Conservation (phyloP, 257 asterid species). For the Petunia axillaris region DNA sequence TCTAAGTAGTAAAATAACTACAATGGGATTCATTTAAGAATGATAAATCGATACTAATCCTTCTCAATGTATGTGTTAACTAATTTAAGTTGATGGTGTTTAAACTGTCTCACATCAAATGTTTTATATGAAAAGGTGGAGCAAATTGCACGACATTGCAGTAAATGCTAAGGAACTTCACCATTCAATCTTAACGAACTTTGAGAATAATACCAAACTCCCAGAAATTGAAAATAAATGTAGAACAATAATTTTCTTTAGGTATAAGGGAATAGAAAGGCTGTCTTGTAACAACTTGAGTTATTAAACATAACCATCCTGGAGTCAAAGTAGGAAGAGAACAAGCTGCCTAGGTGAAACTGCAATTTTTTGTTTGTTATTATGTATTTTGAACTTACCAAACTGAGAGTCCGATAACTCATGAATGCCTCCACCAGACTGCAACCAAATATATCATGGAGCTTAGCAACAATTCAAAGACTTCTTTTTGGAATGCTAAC, state of each 20-base stretch:
- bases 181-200: background rate
- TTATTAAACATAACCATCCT: too few species aligned
- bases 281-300: too few species aligned
- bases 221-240: background rate
- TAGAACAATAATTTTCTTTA: too few species aligned
- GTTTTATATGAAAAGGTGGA: background rate
- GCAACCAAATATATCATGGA: conserved; percentile 43
- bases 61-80: background rate
- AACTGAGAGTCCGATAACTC: conserved; percentile 99
- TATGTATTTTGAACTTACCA: conserved; percentile 54
- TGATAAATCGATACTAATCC: background rate
- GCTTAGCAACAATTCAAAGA: conserved; percentile 19
- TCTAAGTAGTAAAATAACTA: too few species aligned
- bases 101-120: background rate
- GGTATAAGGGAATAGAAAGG: too few species aligned
- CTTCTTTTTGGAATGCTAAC: too few species aligned
- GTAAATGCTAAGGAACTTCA: background rate
- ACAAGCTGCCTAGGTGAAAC: too few species aligned
- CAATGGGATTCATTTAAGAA: too few species aligned
- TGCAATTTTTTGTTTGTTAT: too few species aligned
- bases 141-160: background rate
- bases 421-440: conserved; percentile 99
- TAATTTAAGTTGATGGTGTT: background rate
- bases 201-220: background rate
- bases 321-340: too few species aligned